Evolutionary conservation across 768 basidiomycete genomes (phyloP).

Genomic region (Auricularia cornea): DNA sequence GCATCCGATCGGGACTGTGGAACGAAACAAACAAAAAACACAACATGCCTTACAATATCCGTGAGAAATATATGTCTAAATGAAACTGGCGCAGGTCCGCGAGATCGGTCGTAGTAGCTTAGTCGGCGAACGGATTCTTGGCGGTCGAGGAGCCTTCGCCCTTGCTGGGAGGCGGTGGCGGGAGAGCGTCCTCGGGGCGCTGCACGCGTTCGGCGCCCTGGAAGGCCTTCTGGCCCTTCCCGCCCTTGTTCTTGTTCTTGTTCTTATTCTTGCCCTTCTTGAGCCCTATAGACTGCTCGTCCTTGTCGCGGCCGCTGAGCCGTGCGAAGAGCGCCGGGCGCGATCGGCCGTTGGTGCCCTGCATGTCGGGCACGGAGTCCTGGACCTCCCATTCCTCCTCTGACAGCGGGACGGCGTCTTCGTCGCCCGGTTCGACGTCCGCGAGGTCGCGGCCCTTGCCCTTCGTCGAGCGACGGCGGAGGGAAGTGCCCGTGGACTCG

Average conservation of each 20-base stretch:
- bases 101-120: too few relatives aligned
- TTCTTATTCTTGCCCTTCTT: constrained; percentile 1
- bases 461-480: neutral
- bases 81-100: too few relatives aligned
- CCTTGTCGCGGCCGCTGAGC: neutral
- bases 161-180: neutral
- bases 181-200: neutral
- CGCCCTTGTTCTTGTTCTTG: neutral
- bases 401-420: neutral
- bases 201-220: neutral
- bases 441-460: neutral
- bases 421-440: neutral
- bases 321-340: neutral
- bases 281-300: neutral
- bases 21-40: too few relatives aligned
- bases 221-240: neutral
- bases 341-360: neutral
- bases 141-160: neutral
- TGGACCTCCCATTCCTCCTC: constrained; percentile 1
- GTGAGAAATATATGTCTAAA: too few relatives aligned
- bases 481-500: neutral
- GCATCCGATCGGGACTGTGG: too few relatives aligned
- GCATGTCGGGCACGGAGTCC: neutral
- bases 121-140: too few relatives aligned
- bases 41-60: too few relatives aligned